A percentile compares a stretch with the other conserved stretches of the same genome.
These are phyloP conservation scores for Pseudogymnoascus sp. DNA, from an alignment of 2,329 filamentous ascomycete genomes.

Conservation along the genomic window DNA sequence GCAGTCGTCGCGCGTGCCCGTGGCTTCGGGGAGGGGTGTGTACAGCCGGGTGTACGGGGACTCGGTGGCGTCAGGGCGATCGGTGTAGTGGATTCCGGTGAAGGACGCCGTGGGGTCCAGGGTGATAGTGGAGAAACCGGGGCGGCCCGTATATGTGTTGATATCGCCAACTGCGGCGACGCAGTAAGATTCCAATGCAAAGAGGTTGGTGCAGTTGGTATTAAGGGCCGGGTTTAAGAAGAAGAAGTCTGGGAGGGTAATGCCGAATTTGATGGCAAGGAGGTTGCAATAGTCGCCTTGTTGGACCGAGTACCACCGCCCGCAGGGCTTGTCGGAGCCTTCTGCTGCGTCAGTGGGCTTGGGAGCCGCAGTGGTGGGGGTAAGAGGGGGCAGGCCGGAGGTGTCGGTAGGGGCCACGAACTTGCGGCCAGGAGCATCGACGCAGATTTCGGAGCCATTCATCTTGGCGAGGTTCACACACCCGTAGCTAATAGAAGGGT, in stretches of 20 bases:
- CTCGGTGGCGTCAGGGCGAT: not conserved
- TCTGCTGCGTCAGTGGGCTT: slow-evolving; percentile 20
- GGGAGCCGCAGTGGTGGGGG: slow-evolving; percentile 15
- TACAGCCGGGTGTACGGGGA: not conserved
- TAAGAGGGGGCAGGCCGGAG: slow-evolving; percentile 14
- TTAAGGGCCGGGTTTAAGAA: not conserved
- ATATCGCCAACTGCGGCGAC: slow-evolving; percentile 23
- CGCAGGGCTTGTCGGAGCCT: slow-evolving; percentile 16
- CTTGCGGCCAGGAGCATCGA: not conserved
- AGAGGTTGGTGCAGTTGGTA: slow-evolving; percentile 20
- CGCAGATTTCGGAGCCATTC: not conserved
- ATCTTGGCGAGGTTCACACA: not conserved
- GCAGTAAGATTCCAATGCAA: slow-evolving; percentile 21
- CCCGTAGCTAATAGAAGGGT: slow-evolving; percentile 10
- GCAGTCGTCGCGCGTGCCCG: not conserved
- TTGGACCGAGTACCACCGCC: slow-evolving; percentile 19
- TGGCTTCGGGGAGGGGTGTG: not conserved
- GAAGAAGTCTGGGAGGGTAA: slow-evolving; percentile 20
- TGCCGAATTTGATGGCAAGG: slow-evolving; percentile 20
- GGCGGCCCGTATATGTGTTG: slow-evolving; percentile 15
- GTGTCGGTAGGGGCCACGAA: slow-evolving; percentile 16
- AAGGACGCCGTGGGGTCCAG: not conserved
- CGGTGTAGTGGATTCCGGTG: not conserved
- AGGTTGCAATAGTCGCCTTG: slow-evolving; percentile 25
- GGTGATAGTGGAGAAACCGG: not conserved